Percentiles rank a stretch among this genome's conserved stretches.
Conservation (phyloP, 495 filamentous ascomycete species). For the Emericellopsis terricola region DNA sequence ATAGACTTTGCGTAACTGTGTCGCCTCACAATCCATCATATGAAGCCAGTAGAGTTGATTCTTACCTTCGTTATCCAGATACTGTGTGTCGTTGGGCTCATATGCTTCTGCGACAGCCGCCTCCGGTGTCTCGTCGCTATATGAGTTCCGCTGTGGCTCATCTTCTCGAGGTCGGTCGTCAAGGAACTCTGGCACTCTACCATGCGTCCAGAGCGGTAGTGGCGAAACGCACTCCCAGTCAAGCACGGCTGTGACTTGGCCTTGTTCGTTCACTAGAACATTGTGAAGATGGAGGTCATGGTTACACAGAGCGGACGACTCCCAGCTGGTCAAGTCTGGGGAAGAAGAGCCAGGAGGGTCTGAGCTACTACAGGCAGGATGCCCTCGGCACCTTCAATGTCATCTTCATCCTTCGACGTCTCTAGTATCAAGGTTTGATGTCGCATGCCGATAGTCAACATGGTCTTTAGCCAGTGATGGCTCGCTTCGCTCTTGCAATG, state of each 20-base stretch:
- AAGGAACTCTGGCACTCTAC: slow-evolving; percentile 14
- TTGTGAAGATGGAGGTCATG: slow-evolving; percentile 20
- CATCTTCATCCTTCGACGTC: slow-evolving; percentile 4
- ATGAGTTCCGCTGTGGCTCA: slow-evolving; percentile 8
- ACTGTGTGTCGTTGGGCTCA: slow-evolving; percentile 8
- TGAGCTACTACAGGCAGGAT: slow-evolving; percentile 2
- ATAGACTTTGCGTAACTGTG: slow-evolving; percentile 15
- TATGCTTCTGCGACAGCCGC: too few species aligned
- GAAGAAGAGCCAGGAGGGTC: slow-evolving; percentile 1
- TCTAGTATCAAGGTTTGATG: background rate
- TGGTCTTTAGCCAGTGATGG: background rate
- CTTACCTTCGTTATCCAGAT: slow-evolving; percentile 17
- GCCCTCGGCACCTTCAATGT: slow-evolving; percentile 3
- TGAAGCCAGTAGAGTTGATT: slow-evolving; percentile 18
- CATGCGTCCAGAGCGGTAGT: slow-evolving; percentile 16
- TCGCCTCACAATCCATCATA: slow-evolving; percentile 19
- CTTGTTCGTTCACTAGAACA: slow-evolving; percentile 19
- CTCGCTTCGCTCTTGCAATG: background rate
- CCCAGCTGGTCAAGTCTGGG: slow-evolving; percentile 4
- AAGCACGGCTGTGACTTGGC: slow-evolving; percentile 17
- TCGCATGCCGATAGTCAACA: background rate
- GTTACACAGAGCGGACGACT: slow-evolving; percentile 13
- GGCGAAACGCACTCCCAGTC: slow-evolving; percentile 27
- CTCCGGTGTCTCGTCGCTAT: slow-evolving; percentile 4
- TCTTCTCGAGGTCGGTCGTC: slow-evolving; percentile 4